Evolutionary conservation across 1,139 yeast species (phyloP), one percentile per base, ranked within the genome.

Genomic region (Suhomyces anneliseae): DNA sequence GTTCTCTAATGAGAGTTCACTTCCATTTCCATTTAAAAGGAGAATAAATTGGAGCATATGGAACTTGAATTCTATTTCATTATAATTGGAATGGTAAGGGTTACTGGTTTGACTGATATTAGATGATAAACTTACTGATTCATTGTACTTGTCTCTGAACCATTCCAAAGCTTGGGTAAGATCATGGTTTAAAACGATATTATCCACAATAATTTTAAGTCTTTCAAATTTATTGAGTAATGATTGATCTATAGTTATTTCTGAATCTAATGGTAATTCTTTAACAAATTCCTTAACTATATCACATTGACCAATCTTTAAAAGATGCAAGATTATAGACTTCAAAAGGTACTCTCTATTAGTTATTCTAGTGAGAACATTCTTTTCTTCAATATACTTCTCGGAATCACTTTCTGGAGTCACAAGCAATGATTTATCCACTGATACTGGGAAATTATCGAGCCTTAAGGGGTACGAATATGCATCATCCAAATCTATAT

Each of bases 21-120:
- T 34, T 0, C 53, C 44, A 6, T 50, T 48, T 1, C 70, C 70
- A 43, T 68, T 68, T 44, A 80, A 69, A 4, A 78, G 59, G 38
- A 78, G 62, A 4, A 69, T 64, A 55, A 78, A 86, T 56, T 85
- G 83, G 26, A 84, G 69, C 59, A 80, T 75, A 64, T 85, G 90
- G 50, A 87, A 70, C 54, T 78, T 76, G 67, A 85, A 85, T 62
- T 83, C 89, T 36, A 85, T 52, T n/a, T 48, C 53, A 19, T 49
- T 40, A 38, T 50, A 51, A 38, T 36, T 45, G 19, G 46, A 47
- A 34, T 43, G 36, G 10, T 43, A 45, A 6, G 47, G 27, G 27
- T 35, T 44, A 7, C 43, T 27, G 8, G 38, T 37, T n/a, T 31
- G 42, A 32, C 47, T 42, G 6, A 43, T 10, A 35, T 36, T 39